Evolutionary conservation across 257 asterid species (phyloP), one percentile per base, ranked within the genome.

Genomic region (Nicotiana tomentosiformis): DNA sequence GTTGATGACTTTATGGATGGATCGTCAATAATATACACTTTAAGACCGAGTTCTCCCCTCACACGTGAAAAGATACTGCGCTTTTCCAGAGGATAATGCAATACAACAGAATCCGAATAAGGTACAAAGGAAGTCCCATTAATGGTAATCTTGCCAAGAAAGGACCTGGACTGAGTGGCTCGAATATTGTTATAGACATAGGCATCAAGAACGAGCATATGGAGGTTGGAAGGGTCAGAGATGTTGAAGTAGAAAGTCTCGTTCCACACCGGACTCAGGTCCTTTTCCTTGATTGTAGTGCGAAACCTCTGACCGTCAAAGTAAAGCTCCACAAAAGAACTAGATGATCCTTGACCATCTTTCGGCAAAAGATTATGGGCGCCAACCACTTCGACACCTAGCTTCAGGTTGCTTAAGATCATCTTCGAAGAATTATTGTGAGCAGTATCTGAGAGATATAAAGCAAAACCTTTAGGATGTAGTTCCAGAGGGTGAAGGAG

Each of bases 301-400:
- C 93, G 97, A 85, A 86, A 91, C 81, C 86, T 90, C 84, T 92
- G 97, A 76, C 94, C 97, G 18, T 95, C 93, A 23, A 93, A 95
- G 82, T 84, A 82, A 61, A 95, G 95, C 80, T 95, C 99, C 64
- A 91, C 98, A 69, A 84, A 94, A 64, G 99, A 83, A 81, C 88
- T 93, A 29, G 98, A 93, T 7, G 99, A 95, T 76, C 99, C 99
- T 80, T 93, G 95, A 4, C 99, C 98, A 35, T 95, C 97, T 86
- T 95, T 95, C 7, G 99, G 92, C 70, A 95, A 83, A 83, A 95
- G 99, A 84, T 91, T 92, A 66, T 93, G 97, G 49, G 99, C 98
- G 35, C 93, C 86, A 29, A 93, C 85, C 30, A 95, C 90, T 17
- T 95, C 97, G 7, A 93, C 97, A 12, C 98, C 98, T 3, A 95